Evolutionary conservation across 768 basidiomycete genomes (phyloP).

Genomic region (Lyophyllum decastes): DNA sequence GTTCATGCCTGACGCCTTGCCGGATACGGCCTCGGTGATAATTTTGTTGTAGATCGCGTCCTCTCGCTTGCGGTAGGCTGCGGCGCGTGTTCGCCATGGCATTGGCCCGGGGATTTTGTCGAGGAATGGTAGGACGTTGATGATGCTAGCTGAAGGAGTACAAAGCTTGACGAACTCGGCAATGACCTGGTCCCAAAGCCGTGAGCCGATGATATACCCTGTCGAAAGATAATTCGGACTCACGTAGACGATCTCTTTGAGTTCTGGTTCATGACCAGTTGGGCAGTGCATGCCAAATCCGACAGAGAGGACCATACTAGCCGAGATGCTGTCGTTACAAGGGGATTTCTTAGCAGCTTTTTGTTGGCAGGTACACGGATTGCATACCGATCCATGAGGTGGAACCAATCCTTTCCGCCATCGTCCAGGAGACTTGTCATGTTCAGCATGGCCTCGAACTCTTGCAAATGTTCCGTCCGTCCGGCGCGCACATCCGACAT

Average conservation of each 20-base stretch:
- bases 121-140: background rate
- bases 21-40: background rate
- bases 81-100: background rate
- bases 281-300: background rate
- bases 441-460: background rate
- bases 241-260: background rate
- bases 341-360: no score
- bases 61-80: background rate
- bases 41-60: background rate
- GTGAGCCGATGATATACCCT: background rate
- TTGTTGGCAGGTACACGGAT: no score
- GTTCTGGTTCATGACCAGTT: background rate
- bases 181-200: background rate
- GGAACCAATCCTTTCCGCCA: background rate
- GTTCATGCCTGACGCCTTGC: background rate
- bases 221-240: background rate
- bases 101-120: background rate
- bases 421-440: background rate
- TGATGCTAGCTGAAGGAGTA: background rate
- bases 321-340: background rate
- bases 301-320: background rate
- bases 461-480: background rate
- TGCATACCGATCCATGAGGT: constrained; percentile 2
- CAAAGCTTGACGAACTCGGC: background rate
- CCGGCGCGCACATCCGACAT: background rate